Conservation (phyloP, 129 eudicot genomes). For the Escallonia rubra region DNA sequence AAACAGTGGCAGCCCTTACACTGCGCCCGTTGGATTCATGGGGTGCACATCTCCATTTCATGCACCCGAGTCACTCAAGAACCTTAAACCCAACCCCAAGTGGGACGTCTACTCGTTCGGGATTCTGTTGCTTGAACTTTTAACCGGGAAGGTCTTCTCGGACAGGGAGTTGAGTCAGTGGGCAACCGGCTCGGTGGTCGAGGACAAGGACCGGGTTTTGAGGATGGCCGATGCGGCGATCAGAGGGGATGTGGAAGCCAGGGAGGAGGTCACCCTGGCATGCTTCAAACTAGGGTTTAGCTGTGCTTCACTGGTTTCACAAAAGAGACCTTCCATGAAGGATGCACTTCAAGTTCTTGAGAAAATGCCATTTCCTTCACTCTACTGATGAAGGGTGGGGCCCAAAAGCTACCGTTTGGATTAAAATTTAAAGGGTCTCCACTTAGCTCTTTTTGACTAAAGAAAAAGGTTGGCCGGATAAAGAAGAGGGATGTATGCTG, state of each 20-base stretch:
- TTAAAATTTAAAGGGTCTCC: conserved; percentile 14
- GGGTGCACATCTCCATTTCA: conserved; percentile 70
- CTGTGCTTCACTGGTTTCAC: conserved; percentile 67
- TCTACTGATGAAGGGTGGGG: conserved; percentile 18
- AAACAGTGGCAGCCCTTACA: conserved; percentile 36
- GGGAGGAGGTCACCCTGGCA: conserved; percentile 44
- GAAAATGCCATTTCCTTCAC: conserved; percentile 34
- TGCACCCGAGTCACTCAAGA: conserved; percentile 74
- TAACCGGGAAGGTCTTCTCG: conserved; percentile 66
- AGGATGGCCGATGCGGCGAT: conserved; percentile 51
- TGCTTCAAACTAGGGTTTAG: conserved; percentile 67
- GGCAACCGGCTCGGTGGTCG: conserved; percentile 29
- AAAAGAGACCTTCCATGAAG: conserved; percentile 87
- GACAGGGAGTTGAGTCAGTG: conserved; percentile 54
- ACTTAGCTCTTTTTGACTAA: conserved; percentile 44
- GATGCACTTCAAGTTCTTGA: conserved; percentile 70
- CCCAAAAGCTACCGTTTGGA: conserved; percentile 29
- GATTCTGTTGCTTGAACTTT: conserved; percentile 64
- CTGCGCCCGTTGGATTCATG: conserved; percentile 33
- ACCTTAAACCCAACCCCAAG: conserved; percentile 56
- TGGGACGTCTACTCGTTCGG: conserved; percentile 99
- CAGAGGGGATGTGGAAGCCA: conserved; percentile 36
- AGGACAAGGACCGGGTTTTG: conserved; percentile 40
- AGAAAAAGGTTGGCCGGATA: conserved; percentile 31
- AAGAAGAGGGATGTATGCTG: conserved; percentile 30